These are phyloP conservation scores for Penicillium frequentans DNA, from an alignment of 2,329 filamentous ascomycete genomes.

Conservation along the genomic window DNA sequence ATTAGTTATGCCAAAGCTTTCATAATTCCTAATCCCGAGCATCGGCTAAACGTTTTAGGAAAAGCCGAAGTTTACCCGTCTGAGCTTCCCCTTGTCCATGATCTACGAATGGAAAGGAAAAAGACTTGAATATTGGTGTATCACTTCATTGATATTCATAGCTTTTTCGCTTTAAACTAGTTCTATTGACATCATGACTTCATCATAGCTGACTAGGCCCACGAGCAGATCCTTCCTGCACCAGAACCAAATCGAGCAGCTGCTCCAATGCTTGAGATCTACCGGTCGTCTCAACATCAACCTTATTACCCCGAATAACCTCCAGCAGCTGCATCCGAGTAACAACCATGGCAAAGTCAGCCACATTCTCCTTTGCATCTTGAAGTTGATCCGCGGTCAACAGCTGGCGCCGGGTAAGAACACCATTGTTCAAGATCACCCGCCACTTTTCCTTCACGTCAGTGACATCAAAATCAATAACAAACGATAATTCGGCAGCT, in stretches of 20 bases:
- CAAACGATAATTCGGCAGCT: slow-evolving; percentile 8
- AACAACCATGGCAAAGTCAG: neutral
- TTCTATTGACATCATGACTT: neutral
- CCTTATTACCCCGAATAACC: neutral
- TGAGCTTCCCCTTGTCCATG: no score
- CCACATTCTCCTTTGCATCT: neutral
- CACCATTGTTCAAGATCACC: slow-evolving; percentile 22
- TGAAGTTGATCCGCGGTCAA: neutral
- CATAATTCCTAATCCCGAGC: no score
- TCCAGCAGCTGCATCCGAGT: neutral
- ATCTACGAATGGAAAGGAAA: neutral
- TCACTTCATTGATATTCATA: neutral
- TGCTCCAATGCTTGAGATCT: neutral
- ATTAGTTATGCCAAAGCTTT: no score
- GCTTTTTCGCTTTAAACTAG: neutral
- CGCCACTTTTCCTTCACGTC: slow-evolving; percentile 15
- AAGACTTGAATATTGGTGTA: neutral
- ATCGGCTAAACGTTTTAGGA: neutral
- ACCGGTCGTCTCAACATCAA: neutral
- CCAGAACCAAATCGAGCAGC: neutral
- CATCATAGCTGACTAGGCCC: neutral
- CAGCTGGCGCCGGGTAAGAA: slow-evolving; percentile 11
- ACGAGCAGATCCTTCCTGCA: neutral
- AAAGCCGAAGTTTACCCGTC: neutral
- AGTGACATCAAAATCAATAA: slow-evolving; percentile 16